Percentiles rank a stretch among this genome's conserved stretches.
Conservation (phyloP, 345 rosid genomes). For the Bruguiera sexangula region DNA sequence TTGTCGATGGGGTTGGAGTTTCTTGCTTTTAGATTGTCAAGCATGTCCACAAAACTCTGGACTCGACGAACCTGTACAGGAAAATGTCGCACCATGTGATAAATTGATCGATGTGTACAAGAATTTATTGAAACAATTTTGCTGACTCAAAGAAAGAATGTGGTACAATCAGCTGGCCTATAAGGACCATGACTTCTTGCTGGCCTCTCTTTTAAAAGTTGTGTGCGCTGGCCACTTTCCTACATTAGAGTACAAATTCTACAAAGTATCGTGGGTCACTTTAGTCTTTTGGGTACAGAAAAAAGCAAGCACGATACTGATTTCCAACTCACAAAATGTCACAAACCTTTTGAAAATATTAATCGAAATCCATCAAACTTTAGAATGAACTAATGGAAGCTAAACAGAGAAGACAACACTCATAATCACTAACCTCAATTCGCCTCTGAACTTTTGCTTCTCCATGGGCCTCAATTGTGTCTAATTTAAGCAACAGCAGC, state of each 20-base stretch:
- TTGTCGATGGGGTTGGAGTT: conserved; percentile 26
- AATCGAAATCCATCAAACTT: background rate
- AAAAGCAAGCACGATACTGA: conserved; percentile 6
- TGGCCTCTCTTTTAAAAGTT: background rate
- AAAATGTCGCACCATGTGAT: background rate
- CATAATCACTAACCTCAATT: conserved; percentile 34
- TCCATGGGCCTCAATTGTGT: conserved; percentile 44
- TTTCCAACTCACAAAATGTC: background rate
- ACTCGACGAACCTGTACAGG: conserved; percentile 36
- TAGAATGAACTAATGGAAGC: background rate
- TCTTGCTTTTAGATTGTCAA: conserved; percentile 40
- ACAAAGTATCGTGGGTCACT: background rate
- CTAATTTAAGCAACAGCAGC: conserved; percentile 48
- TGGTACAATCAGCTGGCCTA: no score
- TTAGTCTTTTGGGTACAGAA: conserved; percentile 14
- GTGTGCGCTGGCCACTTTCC: conserved; percentile 20
- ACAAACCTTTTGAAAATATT: background rate
- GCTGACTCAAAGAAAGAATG: no score
- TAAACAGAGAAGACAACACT: background rate
- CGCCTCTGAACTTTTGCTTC: conserved; percentile 50
- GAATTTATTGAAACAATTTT: no score
- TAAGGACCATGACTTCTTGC: background rate
- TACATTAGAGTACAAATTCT: conserved; percentile 11
- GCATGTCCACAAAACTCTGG: conserved; percentile 37
- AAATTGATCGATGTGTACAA: no score